Base-by-base conservation (phyloP, 2,329 filamentous ascomycete species). In the Anthostomella pinea region DNA sequence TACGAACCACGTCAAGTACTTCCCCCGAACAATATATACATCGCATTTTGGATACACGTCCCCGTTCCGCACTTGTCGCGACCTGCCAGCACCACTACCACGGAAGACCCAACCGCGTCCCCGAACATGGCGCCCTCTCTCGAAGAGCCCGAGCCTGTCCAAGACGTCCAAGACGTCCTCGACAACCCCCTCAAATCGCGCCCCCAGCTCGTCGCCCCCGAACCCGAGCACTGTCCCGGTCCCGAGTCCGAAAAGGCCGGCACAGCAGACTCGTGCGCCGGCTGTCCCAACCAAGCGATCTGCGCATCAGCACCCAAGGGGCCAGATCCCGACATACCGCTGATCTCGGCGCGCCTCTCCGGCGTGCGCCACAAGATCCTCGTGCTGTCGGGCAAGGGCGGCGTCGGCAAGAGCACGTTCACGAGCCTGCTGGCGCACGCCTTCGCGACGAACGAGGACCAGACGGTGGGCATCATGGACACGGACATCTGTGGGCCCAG, bases 401-500 rank as follows among this genome's bases (percentile, higher is more conserved):
- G 93, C 30, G 93, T 98, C 1, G 93, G 93, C 6, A 98, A 98
- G 67, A 93, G 85, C 51, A 97, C 93, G 0, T 95, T 97, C 58
- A 91, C 87, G 3, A 85, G 82, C 2, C 79, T 97, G 53, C 79
- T 97, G 13, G 85, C 87, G 2, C 88, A 95, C 59, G 90, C 87
- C 2, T 94, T 98, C 54, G 87, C 93, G 2, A 78, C 79, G 10
- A 87, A 94, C 61, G 80, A 83, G 0, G 79, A 83, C 29, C 83
- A 72, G 38, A 87, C 80, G 1, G 87, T 98, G 18, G 93, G 91
- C 14, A 83, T 98, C 52, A 96, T 97, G 88, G 93, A 98, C 65
- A 94, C 93, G 6, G 93, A 98, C 63, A 95, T 98, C 45, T 96
- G 89, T 66, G 93, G 93, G 0, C 93, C 93, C 1, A 88, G 82